Conservation (phyloP, 805 yeast species). For the Ogataea thermomethanolica region DNA sequence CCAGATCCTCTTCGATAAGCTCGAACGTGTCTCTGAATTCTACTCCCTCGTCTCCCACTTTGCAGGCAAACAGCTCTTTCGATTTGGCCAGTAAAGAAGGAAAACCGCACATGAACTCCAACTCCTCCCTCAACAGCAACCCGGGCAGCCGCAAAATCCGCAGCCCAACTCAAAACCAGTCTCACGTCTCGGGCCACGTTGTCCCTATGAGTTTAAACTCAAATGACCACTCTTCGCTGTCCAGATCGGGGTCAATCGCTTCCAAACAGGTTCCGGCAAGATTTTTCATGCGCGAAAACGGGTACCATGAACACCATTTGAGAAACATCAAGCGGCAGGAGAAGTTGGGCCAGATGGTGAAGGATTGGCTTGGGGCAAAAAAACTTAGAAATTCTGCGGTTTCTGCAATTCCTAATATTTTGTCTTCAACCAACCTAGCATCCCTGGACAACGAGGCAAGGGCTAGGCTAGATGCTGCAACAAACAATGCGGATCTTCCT, state of each 20-base stretch:
- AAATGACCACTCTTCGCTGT: conserved; percentile 4
- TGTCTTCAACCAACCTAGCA: conserved; percentile 34
- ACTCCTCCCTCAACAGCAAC: conserved; percentile 9
- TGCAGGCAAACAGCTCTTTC: conserved; percentile 2
- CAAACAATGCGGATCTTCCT: conserved; percentile 35
- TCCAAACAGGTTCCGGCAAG: conserved; percentile 34
- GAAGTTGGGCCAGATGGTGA: conserved; percentile 68
- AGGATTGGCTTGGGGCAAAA: conserved; percentile 71
- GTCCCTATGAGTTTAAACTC: conserved; percentile 9
- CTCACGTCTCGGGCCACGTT: neutral
- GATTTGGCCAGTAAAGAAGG: conserved; percentile 3
- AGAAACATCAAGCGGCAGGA: conserved; percentile 76
- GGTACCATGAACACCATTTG: conserved; percentile 77
- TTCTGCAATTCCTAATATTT: conserved; percentile 67
- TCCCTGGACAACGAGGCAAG: conserved; percentile 28
- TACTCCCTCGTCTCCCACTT: conserved; percentile 10
- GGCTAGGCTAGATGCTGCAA: conserved; percentile 25
- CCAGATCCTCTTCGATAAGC: conserved; percentile 10
- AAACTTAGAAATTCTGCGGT: conserved; percentile 67
- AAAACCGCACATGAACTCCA: conserved; percentile 6
- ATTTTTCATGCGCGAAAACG: conserved; percentile 59
- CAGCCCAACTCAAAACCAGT: conserved; percentile 3
- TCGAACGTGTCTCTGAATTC: conserved; percentile 12
- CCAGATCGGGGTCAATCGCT: conserved; percentile 20
- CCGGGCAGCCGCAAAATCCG: conserved; percentile 1